Evolutionary conservation across 805 yeast genomes (phyloP).

Genomic region (Scheffersomyces ergatensis): DNA sequence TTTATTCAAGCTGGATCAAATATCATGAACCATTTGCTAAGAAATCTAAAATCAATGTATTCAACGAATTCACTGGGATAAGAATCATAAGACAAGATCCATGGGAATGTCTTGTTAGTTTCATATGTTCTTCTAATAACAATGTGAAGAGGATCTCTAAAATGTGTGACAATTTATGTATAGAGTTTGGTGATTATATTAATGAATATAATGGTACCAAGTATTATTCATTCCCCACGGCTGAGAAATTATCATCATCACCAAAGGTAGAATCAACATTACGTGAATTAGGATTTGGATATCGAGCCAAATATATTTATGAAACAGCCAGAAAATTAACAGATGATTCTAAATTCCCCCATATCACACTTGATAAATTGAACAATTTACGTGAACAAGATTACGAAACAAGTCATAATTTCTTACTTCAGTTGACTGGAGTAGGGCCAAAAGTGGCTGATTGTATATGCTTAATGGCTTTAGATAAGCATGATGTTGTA

Average conservation of each 20-base stretch:
- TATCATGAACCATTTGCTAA: constrained; percentile 50
- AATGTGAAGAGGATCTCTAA: constrained; percentile 89
- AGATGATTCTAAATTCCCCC: constrained; percentile 33
- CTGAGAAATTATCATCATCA: constrained; percentile 44
- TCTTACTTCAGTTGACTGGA: constrained; percentile 68
- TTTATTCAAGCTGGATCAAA: constrained; percentile 62
- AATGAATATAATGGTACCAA: constrained; percentile 50
- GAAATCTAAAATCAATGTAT: constrained; percentile 26
- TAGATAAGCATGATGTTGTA: constrained; percentile 81
- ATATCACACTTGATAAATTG: constrained; percentile 33
- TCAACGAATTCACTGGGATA: constrained; percentile 57
- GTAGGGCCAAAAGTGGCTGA: constrained; percentile 99
- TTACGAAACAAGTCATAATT: constrained; percentile 55
- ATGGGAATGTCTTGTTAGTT: constrained; percentile 90
- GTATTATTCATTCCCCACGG: constrained; percentile 74
- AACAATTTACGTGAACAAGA: constrained; percentile 41
- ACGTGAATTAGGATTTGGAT: constrained; percentile 73
- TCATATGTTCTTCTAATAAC: constrained; percentile 94
- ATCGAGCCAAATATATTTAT: constrained; percentile 84
- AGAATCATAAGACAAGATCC: constrained; percentile 91
- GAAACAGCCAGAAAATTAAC: constrained; percentile 65
- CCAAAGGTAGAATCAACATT: constrained; percentile 37
- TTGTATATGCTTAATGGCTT: constrained; percentile 89
- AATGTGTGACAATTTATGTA: constrained; percentile 82
- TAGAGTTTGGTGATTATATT: constrained; percentile 63